Conservation (phyloP, 768 basidiomycete species). For the Galerina sulciceps region DNA sequence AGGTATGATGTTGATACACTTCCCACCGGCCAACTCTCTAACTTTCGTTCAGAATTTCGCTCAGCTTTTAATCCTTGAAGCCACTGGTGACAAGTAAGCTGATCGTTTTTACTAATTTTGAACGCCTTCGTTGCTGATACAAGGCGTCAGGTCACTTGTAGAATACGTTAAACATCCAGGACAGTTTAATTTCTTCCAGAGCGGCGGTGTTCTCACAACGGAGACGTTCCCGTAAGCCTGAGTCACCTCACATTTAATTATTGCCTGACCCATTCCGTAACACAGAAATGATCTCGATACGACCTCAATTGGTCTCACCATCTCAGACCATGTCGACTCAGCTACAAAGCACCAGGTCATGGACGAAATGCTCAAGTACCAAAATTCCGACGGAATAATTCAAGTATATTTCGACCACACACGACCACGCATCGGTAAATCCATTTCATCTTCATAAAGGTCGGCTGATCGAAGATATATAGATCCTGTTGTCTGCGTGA, state of each 20-base stretch:
- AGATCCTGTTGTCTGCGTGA: constrained; percentile 19
- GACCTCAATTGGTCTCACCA: constrained; percentile 55
- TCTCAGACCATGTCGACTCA: constrained; percentile 34
- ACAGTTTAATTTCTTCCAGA: constrained; percentile 62
- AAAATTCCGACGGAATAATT: constrained; percentile 54
- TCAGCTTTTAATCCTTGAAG: constrained; percentile 61
- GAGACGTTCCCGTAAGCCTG: constrained; percentile 4
- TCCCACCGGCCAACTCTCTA: too few relatives aligned
- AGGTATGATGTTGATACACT: constrained; percentile 17
- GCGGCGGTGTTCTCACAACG: constrained; percentile 18
- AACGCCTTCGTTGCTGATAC: neutral
- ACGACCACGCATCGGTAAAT: constrained; percentile 5
- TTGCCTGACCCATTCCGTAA: neutral
- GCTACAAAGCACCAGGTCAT: constrained; percentile 45
- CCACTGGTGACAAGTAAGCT: constrained; percentile 47
- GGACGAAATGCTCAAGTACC: constrained; percentile 60
- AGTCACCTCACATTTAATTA: neutral
- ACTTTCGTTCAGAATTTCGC: constrained; percentile 61
- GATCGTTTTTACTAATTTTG: neutral
- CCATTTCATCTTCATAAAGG: neutral
- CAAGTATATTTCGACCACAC: constrained; percentile 46
- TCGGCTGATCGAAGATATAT: neutral
- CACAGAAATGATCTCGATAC: constrained; percentile 52
- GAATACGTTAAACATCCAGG: constrained; percentile 43
- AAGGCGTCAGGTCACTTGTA: constrained; percentile 42